A percentile compares a stretch with the other conserved stretches of the same genome.
These are phyloP conservation scores for Bruguiera sexangula DNA, from an alignment of 345 rosid genomes.

Conservation along the genomic window DNA sequence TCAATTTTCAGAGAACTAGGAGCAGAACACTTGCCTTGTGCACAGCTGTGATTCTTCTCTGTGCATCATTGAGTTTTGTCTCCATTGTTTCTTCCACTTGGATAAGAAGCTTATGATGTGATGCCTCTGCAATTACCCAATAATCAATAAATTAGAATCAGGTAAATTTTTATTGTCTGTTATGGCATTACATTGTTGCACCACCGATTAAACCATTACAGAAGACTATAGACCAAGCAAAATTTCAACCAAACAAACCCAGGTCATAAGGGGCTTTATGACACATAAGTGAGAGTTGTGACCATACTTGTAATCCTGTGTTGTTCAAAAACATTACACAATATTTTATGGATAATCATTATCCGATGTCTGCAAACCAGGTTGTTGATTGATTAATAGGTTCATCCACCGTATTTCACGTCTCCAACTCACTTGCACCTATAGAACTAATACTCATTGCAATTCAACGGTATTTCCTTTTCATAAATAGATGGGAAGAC, in stretches of 20 bases:
- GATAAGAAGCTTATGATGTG: slow-evolving; percentile 64
- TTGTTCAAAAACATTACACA: neutral
- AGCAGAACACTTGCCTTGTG: slow-evolving; percentile 56
- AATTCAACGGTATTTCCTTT: too few species aligned
- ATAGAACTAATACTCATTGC: too few species aligned
- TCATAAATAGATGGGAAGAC: neutral
- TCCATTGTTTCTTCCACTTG: slow-evolving; percentile 62
- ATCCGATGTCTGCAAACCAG: too few species aligned
- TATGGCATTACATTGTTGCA: neutral
- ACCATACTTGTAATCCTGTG: neutral
- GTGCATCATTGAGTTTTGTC: slow-evolving; percentile 56
- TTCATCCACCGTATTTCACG: too few species aligned
- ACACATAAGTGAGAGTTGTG: neutral
- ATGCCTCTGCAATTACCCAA: slow-evolving; percentile 47
- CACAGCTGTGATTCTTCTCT: slow-evolving; percentile 53
- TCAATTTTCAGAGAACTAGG: neutral
- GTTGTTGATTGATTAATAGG: too few species aligned
- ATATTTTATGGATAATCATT: too few species aligned
- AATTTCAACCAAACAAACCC: too few species aligned
- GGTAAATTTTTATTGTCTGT: neutral
- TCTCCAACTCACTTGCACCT: neutral
- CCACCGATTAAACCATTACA: neutral
- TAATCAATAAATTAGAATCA: neutral
- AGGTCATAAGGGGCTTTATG: too few species aligned
- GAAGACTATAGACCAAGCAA: too few species aligned